Evolutionary conservation across 805 yeast genomes (phyloP), one percentile per base, ranked within the genome.

Genomic region (Candida endomychidarum): DNA sequence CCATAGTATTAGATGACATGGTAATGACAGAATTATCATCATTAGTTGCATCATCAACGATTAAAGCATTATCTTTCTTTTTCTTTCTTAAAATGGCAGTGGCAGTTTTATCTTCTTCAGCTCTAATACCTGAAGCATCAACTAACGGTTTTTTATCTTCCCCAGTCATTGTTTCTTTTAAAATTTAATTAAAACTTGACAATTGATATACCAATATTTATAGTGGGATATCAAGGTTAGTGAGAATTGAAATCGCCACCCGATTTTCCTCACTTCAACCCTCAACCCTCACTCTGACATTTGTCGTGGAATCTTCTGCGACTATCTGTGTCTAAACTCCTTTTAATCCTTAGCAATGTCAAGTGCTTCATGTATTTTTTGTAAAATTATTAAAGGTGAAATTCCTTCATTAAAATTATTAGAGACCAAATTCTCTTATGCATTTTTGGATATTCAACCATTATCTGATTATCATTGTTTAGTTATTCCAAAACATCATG

Each of bases 1-100:
- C 99, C 95, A 93, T 87, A 12, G 98, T 93, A 63, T 83, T 83
- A 12, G 96, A 86, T 24, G 95, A 84, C 83, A 93, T 86, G 37
- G 97, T 85, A 61, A 93, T 86, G 49, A 91, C 95, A 20, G 98
- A 89, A 69, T 93, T 93, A 65, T 93, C 99, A 65, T 93, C 99
- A 56, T 86, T 88, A 56, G 83, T 81, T 49, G 99, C 98, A 67
- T 93, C 99, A 60, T 93, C 99, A 38, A 93, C 98, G 49, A 93
- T 70, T 53, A 93, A 73, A 38, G 96, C 87, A 65, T 93, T 93
- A 60, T 86, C 96, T 78, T 91, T 91, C 93, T 93, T 91, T 82
- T 93, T 93, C 70, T 91, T 81, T 72, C 96, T 85, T 58, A 93
- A 74, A 58, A 93, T 93, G 33, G 99, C 99, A 41, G 98, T 93